These are phyloP conservation scores for Rubroboletus pulcherrimus DNA, from an alignment of 768 basidiomycete genomes.

Conservation along the genomic window DNA sequence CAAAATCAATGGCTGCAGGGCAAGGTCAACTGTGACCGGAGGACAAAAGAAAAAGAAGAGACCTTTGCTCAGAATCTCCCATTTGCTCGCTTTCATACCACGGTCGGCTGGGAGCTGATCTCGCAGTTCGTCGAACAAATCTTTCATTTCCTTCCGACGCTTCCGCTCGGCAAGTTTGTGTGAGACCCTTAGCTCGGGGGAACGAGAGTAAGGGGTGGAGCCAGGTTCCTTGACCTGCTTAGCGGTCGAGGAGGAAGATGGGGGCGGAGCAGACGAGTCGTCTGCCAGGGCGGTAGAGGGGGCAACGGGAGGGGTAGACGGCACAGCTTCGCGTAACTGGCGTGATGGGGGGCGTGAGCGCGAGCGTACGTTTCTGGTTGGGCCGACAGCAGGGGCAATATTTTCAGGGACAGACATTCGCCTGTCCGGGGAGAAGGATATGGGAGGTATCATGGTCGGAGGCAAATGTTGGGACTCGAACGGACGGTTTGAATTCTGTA, in stretches of 20 bases:
- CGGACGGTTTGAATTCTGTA: conserved; percentile 38
- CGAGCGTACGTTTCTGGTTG: conserved; percentile 55
- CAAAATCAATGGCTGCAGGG: conserved; percentile 79
- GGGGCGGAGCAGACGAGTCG: conserved; percentile 38
- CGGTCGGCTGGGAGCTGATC: conserved; percentile 90
- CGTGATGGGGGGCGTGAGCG: conserved; percentile 72
- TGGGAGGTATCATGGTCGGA: conserved; percentile 54
- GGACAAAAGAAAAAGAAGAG: conserved; percentile 14
- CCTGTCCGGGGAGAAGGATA: conserved; percentile 59
- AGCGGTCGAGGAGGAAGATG: conserved; percentile 30
- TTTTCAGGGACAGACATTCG: conserved; percentile 75
- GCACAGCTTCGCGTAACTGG: conserved; percentile 43
- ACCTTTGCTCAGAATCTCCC: conserved; percentile 99
- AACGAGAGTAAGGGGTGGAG: conserved; percentile 87
- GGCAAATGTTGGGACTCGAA: conserved; percentile 47
- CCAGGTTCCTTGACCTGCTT: conserved; percentile 47
- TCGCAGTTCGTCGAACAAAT: conserved; percentile 92
- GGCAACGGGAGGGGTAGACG: conserved; percentile 34
- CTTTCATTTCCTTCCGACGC: conserved; percentile 98
- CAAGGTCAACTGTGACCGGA: conserved; percentile 1
- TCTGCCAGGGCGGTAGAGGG: conserved; percentile 38
- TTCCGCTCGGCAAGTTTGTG: conserved; percentile 98
- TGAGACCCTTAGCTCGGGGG: conserved; percentile 89
- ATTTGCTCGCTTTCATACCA: conserved; percentile 96
- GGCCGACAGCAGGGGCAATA: conserved; percentile 40